A percentile compares a stretch with the other conserved stretches of the same genome.
Conservation (phyloP, 768 basidiomycete genomes). For the Tricholoma furcatifolium region DNA sequence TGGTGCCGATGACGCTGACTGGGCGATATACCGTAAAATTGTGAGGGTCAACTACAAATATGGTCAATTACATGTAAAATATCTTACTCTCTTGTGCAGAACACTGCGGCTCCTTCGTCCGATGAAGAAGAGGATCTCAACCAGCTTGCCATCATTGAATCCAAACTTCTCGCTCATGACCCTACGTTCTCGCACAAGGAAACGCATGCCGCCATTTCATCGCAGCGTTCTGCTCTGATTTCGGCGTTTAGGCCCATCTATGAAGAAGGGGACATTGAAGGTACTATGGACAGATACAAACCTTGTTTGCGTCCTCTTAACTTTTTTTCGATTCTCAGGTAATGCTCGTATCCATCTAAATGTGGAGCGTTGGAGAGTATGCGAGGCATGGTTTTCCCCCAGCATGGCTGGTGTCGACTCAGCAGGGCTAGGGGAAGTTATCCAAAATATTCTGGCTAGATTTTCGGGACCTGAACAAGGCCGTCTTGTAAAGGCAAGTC, state of each 20-base stretch:
- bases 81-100: slow-evolving; percentile 38
- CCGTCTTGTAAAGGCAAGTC: slow-evolving; percentile 70
- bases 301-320: not conserved
- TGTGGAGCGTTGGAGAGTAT: slow-evolving; percentile 86
- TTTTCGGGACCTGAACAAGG: slow-evolving; percentile 69
- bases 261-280: slow-evolving; percentile 71
- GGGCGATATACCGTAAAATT: slow-evolving; percentile 97
- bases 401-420: slow-evolving; percentile 94
- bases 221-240: slow-evolving; percentile 81
- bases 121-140: slow-evolving; percentile 89
- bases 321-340: slow-evolving; percentile 32
- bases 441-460: slow-evolving; percentile 77
- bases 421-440: slow-evolving; percentile 90
- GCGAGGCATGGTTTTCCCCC: slow-evolving; percentile 91
- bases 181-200: slow-evolving; percentile 79
- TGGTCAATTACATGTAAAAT: not conserved
- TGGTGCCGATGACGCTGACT: slow-evolving; percentile 92
- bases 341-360: slow-evolving; percentile 82
- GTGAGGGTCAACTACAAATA: slow-evolving; percentile 39
- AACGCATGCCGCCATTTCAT: slow-evolving; percentile 76
- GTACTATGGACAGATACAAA: slow-evolving; percentile 25
- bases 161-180: slow-evolving; percentile 78
- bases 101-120: slow-evolving; percentile 69
- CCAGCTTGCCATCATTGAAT: slow-evolving; percentile 73
- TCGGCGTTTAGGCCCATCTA: slow-evolving; percentile 83